Evolutionary conservation across 257 asterid genomes (phyloP).

Genomic region (Ilex asprella): DNA sequence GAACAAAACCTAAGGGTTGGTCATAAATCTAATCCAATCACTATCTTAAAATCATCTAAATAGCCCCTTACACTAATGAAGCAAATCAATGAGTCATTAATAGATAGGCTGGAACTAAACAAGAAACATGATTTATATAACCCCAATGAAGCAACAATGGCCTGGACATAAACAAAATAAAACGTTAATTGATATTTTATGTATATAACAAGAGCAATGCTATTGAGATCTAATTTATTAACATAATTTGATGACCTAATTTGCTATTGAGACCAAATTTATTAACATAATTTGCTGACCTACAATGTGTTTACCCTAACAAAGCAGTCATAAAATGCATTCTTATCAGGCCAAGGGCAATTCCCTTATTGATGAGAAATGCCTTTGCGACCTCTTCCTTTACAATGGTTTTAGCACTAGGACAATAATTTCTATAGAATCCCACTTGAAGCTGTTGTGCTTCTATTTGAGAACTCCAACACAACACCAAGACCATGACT

Average conservation of each 20-base stretch:
- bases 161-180: too few species aligned
- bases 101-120: too few species aligned
- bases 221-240: background rate
- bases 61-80: too few species aligned
- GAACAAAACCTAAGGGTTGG: too few species aligned
- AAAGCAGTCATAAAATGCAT: conserved; percentile 74
- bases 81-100: too few species aligned
- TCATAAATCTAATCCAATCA: too few species aligned
- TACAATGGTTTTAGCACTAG: conserved; percentile 44
- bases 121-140: too few species aligned
- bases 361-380: conserved; percentile 34
- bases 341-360: conserved; percentile 63
- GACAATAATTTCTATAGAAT: conserved; percentile 37
- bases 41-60: too few species aligned
- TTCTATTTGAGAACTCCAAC: background rate
- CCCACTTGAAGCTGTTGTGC: conserved; percentile 30
- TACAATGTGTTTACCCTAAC: conserved; percentile 35
- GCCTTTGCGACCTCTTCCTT: conserved; percentile 34
- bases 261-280: too few species aligned
- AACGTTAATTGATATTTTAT: background rate
- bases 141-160: too few species aligned
- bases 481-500: background rate
- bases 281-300: too few species aligned
- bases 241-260: too few species aligned
- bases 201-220: background rate